These are phyloP conservation scores for Brasenia schreberi DNA, from an alignment of 164 flowering plant species.

Conservation along the genomic window DNA sequence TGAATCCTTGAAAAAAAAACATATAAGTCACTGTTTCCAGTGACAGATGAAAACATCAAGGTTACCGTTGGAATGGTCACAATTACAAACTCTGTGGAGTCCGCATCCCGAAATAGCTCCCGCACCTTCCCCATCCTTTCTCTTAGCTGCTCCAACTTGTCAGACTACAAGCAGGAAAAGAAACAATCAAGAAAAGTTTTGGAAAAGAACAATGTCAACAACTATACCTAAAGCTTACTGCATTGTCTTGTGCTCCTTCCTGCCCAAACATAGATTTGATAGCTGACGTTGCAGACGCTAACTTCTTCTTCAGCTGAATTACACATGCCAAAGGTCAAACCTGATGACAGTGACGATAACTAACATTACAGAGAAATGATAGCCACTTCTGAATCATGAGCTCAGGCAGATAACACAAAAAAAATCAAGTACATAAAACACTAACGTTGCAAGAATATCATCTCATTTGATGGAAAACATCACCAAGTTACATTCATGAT, in stretches of 20 bases:
- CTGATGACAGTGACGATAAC: no score
- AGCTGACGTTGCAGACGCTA: slow-evolving; percentile 76
- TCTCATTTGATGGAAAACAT: no score
- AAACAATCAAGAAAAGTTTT: neutral
- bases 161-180: slow-evolving; percentile 28
- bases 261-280: slow-evolving; percentile 77
- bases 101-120: slow-evolving; percentile 68
- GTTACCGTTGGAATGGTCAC: slow-evolving; percentile 92
- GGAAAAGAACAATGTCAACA: neutral
- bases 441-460: no score
- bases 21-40: neutral
- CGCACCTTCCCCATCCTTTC: slow-evolving; percentile 87
- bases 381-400: no score
- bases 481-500: no score
- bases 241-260: slow-evolving; percentile 36
- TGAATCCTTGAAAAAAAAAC: neutral
- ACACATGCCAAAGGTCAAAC: neutral
- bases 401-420: no score
- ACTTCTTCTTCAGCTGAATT: slow-evolving; percentile 62
- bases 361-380: neutral
- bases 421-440: no score
- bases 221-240: slow-evolving; percentile 38
- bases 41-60: neutral
- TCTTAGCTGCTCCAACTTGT: slow-evolving; percentile 68
- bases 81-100: slow-evolving; percentile 76